Conservation (phyloP, 345 rosid species). For the Physaria fendleri region DNA sequence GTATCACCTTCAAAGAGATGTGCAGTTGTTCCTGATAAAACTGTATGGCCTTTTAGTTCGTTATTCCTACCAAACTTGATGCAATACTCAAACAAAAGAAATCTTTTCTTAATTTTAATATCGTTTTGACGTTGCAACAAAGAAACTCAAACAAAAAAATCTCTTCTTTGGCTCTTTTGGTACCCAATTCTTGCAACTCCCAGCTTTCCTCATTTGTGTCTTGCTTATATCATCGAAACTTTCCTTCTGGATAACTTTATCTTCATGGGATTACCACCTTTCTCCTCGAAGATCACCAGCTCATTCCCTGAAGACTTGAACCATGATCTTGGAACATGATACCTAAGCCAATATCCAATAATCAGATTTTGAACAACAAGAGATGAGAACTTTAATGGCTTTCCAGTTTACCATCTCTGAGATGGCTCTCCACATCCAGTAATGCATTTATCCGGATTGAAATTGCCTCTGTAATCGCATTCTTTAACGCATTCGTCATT, state of each 20-base stretch:
- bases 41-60: conserved; percentile 36
- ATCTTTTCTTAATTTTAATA: too few species aligned
- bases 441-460: conserved; percentile 68
- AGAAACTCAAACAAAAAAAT: conserved; percentile 5
- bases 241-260: conserved; percentile 60
- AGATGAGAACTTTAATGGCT: neutral
- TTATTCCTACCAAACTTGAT: neutral
- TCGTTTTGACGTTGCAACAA: too few species aligned
- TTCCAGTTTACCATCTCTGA: conserved; percentile 69
- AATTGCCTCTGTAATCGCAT: conserved; percentile 78
- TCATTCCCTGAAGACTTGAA: conserved; percentile 78
- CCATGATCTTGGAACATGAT: conserved; percentile 95
- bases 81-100: too few species aligned
- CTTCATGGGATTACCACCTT: conserved; percentile 74
- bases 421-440: conserved; percentile 91
- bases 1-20: conserved; percentile 82
- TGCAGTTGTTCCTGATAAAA: conserved; percentile 87
- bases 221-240: conserved; percentile 16
- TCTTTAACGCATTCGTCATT: conserved; percentile 50
- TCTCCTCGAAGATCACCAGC: conserved; percentile 85
- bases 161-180: conserved; percentile 3
- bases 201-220: neutral
- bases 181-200: neutral
- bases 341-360: conserved; percentile 39
- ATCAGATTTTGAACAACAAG: neutral